Evolutionary conservation across 176 grass and related monocot species (phyloP).

Genomic region (Microstegium vimineum): DNA sequence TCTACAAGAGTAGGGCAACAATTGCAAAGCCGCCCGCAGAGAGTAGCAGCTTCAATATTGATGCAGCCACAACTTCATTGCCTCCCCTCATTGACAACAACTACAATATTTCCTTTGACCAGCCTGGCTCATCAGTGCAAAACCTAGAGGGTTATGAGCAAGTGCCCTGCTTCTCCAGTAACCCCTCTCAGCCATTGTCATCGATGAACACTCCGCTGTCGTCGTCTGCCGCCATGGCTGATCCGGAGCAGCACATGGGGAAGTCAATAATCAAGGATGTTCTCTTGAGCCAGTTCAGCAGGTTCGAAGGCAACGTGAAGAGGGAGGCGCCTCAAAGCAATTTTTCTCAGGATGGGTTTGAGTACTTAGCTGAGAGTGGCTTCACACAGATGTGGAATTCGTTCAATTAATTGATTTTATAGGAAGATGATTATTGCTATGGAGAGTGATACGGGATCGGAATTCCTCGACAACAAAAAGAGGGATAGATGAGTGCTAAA

Average conservation of each 20-base stretch:
- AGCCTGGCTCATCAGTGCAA: conserved; percentile 25
- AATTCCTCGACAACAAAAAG: neutral
- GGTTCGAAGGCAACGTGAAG: conserved; percentile 66
- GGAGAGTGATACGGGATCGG: neutral
- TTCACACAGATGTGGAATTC: conserved; percentile 77
- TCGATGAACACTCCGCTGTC: conserved; percentile 12
- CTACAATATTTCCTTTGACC: conserved; percentile 63
- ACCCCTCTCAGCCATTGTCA: conserved; percentile 31
- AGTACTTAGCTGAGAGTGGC: conserved; percentile 60
- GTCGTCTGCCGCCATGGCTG: conserved; percentile 10
- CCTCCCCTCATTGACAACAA: conserved; percentile 80
- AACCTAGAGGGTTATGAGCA: conserved; percentile 70
- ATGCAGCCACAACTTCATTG: conserved; percentile 46
- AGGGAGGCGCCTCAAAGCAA: conserved; percentile 45
- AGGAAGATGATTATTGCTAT: conserved; percentile 17
- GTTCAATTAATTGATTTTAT: conserved; percentile 35
- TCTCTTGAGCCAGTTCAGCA: conserved; percentile 54
- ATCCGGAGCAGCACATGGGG: conserved; percentile 30
- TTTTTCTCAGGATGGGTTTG: conserved; percentile 60
- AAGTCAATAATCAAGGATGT: conserved; percentile 50
- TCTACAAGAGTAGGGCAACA: conserved; percentile 71
- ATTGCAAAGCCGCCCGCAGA: conserved; percentile 35
- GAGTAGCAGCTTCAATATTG: conserved; percentile 35
- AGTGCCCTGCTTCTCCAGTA: conserved; percentile 97
- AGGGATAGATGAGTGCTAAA: neutral